Evolutionary conservation across 306 rosid genomes (phyloP).

Genomic region (Biancaea sappan): DNA sequence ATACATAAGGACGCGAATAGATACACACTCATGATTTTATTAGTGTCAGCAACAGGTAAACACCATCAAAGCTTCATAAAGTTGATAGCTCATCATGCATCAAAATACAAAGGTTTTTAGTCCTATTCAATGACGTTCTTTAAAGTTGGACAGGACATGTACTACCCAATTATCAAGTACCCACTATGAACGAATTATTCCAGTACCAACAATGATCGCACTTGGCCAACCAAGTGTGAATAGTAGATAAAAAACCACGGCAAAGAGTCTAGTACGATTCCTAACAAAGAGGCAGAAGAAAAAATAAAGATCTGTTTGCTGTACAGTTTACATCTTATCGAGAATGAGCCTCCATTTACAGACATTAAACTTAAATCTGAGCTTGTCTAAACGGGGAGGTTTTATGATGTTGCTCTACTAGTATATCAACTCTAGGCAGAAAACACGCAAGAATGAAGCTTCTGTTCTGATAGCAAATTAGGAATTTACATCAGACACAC

Average conservation of each 20-base stretch:
- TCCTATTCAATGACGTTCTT: not conserved
- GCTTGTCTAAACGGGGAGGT: not conserved
- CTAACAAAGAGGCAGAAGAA: not conserved
- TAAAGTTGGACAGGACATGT: not conserved
- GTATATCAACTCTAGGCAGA: constrained; percentile 17
- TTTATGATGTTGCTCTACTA: not conserved
- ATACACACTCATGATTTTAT: not conserved
- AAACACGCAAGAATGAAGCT: not conserved
- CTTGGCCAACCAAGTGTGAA: not conserved
- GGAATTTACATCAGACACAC: not conserved
- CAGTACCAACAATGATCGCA: constrained; percentile 9
- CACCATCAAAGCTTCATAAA: not conserved
- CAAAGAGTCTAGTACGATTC: not conserved
- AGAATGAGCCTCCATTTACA: constrained; percentile 4
- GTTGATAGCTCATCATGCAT: constrained; percentile 5
- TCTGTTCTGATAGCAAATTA: not conserved
- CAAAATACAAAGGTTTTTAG: not conserved
- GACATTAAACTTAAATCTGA: not conserved
- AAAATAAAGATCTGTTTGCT: not conserved
- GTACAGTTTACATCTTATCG: not conserved
- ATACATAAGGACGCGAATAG: not conserved
- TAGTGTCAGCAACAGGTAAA: constrained; percentile 13
- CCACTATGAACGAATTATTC: constrained; percentile 16
- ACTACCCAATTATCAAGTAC: constrained; percentile 10
- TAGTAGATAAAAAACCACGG: constrained; percentile 10